Evolutionary conservation across 176 grass and related monocot genomes (phyloP).

Genomic region (Carex pumila): DNA sequence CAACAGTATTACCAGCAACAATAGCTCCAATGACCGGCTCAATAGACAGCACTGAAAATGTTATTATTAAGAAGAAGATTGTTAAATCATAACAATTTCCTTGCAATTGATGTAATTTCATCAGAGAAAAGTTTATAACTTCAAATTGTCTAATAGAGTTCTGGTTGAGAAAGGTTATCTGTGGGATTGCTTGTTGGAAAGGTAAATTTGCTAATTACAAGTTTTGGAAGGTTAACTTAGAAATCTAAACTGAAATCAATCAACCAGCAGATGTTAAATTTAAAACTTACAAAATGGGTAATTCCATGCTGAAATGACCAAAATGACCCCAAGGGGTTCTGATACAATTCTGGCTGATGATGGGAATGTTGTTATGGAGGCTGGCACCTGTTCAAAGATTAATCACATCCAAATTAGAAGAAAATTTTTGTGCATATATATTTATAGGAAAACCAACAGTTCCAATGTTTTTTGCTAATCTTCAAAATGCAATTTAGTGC

Average conservation of each 20-base stretch:
- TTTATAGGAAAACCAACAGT: neutral
- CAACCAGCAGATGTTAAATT: neutral
- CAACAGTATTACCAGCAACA: slow-evolving; percentile 69
- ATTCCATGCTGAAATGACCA: slow-evolving; percentile 94
- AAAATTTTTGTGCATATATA: neutral
- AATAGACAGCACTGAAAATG: slow-evolving; percentile 59
- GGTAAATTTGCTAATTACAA: neutral
- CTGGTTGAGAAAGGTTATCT: neutral
- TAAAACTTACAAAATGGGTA: slow-evolving; percentile 83
- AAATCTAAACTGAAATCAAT: neutral
- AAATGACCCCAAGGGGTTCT: slow-evolving; percentile 76
- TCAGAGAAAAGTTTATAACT: neutral
- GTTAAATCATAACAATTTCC: neutral
- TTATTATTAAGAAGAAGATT: slow-evolving; percentile 3
- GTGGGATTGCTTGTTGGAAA: neutral
- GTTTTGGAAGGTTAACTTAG: neutral
- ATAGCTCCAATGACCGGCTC: slow-evolving; percentile 89
- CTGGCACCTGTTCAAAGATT: slow-evolving; percentile 40
- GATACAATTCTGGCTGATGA: slow-evolving; percentile 62
- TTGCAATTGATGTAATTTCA: neutral
- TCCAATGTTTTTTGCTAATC: neutral
- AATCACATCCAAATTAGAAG: neutral
- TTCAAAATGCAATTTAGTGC: neutral
- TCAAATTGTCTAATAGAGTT: neutral
- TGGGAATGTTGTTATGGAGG: slow-evolving; percentile 57